A percentile compares a stretch with the other conserved stretches of the same genome.
These are phyloP conservation scores for Aspergillus versicolor DNA, from an alignment of 2,329 filamentous ascomycete species.

Conservation along the genomic window DNA sequence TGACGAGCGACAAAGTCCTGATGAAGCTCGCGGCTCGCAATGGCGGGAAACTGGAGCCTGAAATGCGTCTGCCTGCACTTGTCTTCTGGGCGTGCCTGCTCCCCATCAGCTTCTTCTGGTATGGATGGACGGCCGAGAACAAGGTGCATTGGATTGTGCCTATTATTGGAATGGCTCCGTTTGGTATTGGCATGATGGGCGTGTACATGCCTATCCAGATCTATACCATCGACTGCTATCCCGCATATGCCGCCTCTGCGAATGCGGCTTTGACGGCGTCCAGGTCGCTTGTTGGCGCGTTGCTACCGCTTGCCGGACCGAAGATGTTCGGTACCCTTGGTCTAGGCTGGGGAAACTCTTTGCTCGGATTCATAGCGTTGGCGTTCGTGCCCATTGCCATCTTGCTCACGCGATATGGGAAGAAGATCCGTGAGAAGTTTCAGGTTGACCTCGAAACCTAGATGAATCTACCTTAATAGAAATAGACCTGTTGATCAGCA, in stretches of 20 bases:
- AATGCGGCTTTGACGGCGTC: constrained; percentile 57
- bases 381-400: constrained; percentile 44
- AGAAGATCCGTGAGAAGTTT: constrained; percentile 9
- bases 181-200: constrained; percentile 56
- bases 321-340: constrained; percentile 47
- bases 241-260: constrained; percentile 47
- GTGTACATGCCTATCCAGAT: constrained; percentile 59
- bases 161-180: constrained; percentile 58
- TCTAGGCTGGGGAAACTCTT: constrained; percentile 51
- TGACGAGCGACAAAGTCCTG: constrained; percentile 34
- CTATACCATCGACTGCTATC: constrained; percentile 60
- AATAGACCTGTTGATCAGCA: too few relatives aligned
- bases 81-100: constrained; percentile 55
- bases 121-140: constrained; percentile 58
- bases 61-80: constrained; percentile 56
- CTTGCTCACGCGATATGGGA: constrained; percentile 7
- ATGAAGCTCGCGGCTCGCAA: constrained; percentile 33
- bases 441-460: constrained; percentile 4
- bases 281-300: constrained; percentile 55
- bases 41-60: constrained; percentile 44
- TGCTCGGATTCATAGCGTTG: constrained; percentile 57
- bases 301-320: constrained; percentile 60
- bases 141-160: constrained; percentile 59
- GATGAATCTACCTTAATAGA: not conserved
- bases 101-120: constrained; percentile 57